These are phyloP conservation scores for Artomyces pyxidatus DNA, from an alignment of 768 basidiomycete genomes.

Conservation along the genomic window DNA sequence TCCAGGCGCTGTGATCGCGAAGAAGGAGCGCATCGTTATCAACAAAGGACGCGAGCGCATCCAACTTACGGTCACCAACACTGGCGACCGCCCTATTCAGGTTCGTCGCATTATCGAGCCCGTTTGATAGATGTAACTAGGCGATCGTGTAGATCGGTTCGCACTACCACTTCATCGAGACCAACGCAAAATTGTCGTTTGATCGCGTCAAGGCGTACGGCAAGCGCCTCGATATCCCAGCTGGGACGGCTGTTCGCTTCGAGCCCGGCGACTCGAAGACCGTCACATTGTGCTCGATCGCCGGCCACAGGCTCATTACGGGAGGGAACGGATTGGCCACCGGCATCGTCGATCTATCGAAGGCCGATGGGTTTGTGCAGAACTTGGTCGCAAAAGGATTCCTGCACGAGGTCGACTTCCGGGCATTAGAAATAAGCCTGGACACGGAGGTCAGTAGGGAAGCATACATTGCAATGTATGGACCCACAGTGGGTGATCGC, in stretches of 20 bases:
- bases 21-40: slow-evolving; percentile 58
- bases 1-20: slow-evolving; percentile 72
- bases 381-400: slow-evolving; percentile 56
- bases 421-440: slow-evolving; percentile 38
- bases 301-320: slow-evolving; percentile 58
- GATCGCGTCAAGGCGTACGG: slow-evolving; percentile 78
- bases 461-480: slow-evolving; percentile 88
- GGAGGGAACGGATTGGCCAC: slow-evolving; percentile 76
- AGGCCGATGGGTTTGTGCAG: slow-evolving; percentile 39
- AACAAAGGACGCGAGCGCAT: slow-evolving; percentile 69
- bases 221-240: slow-evolving; percentile 83
- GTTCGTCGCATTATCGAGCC: slow-evolving; percentile 29
- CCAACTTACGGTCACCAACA: slow-evolving; percentile 74
- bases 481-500: slow-evolving; percentile 87
- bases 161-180: slow-evolving; percentile 92
- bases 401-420: slow-evolving; percentile 60
- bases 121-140: slow-evolving; percentile 8
- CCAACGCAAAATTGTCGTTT: slow-evolving; percentile 72
- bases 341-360: slow-evolving; percentile 37
- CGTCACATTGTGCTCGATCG: slow-evolving; percentile 73
- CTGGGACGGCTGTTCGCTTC: slow-evolving; percentile 94
- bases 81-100: slow-evolving; percentile 90
- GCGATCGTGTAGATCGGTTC: slow-evolving; percentile 62
- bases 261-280: slow-evolving; percentile 89
- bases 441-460: slow-evolving; percentile 59